Evolutionary conservation across 768 basidiomycete species (phyloP).

Genomic region (Candolleomyces aberdarensis): DNA sequence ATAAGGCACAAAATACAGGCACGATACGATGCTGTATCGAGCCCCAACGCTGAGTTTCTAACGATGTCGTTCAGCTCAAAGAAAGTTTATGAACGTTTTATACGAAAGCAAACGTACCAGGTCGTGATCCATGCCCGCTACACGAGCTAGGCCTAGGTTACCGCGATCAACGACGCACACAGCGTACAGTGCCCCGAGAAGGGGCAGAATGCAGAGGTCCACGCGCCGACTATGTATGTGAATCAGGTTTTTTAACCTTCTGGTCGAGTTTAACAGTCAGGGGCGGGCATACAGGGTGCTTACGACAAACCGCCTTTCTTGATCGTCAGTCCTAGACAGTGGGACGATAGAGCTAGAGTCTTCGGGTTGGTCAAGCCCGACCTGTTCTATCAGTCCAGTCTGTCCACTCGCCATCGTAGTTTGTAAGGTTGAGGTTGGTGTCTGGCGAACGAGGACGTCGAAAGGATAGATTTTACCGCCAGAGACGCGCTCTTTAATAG

Average conservation of each 20-base stretch:
- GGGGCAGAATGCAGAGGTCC: conserved; percentile 36
- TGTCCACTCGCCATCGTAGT: no score
- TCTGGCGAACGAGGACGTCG: no score
- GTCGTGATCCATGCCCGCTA: conserved; percentile 38
- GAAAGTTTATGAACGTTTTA: not conserved
- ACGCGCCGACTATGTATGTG: conserved; percentile 29
- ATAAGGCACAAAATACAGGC: conserved; percentile 46
- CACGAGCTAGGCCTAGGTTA: conserved; percentile 40
- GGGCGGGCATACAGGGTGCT: not conserved
- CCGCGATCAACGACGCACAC: conserved; percentile 38
- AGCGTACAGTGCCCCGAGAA: conserved; percentile 37
- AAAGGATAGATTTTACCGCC: no score
- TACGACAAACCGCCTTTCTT: no score
- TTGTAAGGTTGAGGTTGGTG: no score
- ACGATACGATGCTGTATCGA: conserved; percentile 45
- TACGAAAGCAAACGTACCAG: conserved; percentile 21
- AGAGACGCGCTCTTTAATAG: no score
- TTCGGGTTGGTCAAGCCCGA: no score
- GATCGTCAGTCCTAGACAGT: no score
- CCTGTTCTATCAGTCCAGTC: no score
- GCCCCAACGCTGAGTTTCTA: conserved; percentile 36
- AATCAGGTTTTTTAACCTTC: not conserved
- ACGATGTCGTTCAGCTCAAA: conserved; percentile 1
- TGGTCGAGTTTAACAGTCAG: not conserved
- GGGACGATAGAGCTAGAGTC: no score